Base-by-base conservation (phyloP, 2,329 filamentous ascomycete species). In the Alternaria gaisen region DNA sequence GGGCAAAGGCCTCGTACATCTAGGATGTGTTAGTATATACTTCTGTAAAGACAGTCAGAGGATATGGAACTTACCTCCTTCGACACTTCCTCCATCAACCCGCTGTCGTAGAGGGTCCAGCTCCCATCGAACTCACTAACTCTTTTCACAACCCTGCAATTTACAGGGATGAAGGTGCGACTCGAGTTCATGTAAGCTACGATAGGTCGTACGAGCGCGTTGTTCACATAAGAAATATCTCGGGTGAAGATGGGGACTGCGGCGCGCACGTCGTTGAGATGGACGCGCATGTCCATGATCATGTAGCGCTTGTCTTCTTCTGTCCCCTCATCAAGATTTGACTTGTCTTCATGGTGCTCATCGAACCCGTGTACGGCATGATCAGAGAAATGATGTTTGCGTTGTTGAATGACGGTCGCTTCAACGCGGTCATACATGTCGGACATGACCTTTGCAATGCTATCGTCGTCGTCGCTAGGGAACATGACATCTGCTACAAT, bases 131-230 rank as follows among this genome's bases (percentile, higher is more conserved):
- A 99, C 77, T 99, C 95, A 60, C 86, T 86, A 18, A 89, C 86
- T 7, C 89, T 88, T 82, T 99, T 99, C 66, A 98, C 93, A 50
- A 99, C 92, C 62, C 94, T 91, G 80, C 95, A 98, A 70, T 90
- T 91, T 71, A 99, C 93, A 26, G 95, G 95, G 43, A 99, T 98
- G 74, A 97, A 98, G 0, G 94, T 97, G 74, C 90, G 90, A 77
- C 93, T 92, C 42, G 93, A 92, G 80, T 99, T 99, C 80, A 99
- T 98, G 78, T 98, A 99, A 7, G 95, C 95, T 41, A 99, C 94
- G 63, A 99, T 99, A 16, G 95, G 95, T 5, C 95, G 89, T 36
- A 98, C 92, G 5, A 98, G 88, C 2, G 95, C 93, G 77, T 97
- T 96, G 80, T 97, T 98, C 72, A 97, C 91, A 77, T 98, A 99